Evolutionary conservation across 2,329 filamentous ascomycete genomes (phyloP), one percentile per base, ranked within the genome.

Genomic region (Phialophora macrospora): DNA sequence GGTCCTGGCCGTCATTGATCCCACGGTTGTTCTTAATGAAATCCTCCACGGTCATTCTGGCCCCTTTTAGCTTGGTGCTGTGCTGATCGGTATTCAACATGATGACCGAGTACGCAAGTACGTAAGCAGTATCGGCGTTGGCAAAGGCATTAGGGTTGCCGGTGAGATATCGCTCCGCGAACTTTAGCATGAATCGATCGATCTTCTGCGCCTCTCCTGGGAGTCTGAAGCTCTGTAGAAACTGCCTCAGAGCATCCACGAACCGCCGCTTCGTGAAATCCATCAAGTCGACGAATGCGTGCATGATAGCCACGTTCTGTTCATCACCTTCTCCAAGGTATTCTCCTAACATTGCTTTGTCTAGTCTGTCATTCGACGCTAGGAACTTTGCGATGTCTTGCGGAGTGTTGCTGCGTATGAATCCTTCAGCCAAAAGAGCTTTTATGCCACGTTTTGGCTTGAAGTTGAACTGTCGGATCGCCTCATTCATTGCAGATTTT

Each of bases 1-100:
- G 80, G 80, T 98, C 92, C 32, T 92, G 90, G 71, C 91, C 94
- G 79, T 99, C 95, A 78, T 99, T 98, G 82, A 99, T 99, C 64
- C 95, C 95, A 30, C 95, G 85, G 77, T 99, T 99, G 80, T 99
- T 99, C 82, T 96, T 97, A 82, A 99, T 97, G 75, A 99, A 99
- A 72, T 99, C 96, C 68, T 97, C 91, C 70, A 93, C 93, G 28
- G 90, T 96, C 95, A 99, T 99, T 60, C 93, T 88, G 71, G 86
- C 87, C 1, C 83, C 83, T 74, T 88, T 89, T 73, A 99, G 86
- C 76, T 97, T 97, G 70, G 82, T 84, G 77, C 94, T 98, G 80
- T 99, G 95, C 72, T 94, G 86, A 81, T 99, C 95, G 1, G 93
- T 97, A 77, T 99, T 99, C 59, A 99, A 82, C 86, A 99, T 83